These are phyloP conservation scores for Corymbia maculata DNA, from an alignment of 345 rosid species.

Conservation along the genomic window DNA sequence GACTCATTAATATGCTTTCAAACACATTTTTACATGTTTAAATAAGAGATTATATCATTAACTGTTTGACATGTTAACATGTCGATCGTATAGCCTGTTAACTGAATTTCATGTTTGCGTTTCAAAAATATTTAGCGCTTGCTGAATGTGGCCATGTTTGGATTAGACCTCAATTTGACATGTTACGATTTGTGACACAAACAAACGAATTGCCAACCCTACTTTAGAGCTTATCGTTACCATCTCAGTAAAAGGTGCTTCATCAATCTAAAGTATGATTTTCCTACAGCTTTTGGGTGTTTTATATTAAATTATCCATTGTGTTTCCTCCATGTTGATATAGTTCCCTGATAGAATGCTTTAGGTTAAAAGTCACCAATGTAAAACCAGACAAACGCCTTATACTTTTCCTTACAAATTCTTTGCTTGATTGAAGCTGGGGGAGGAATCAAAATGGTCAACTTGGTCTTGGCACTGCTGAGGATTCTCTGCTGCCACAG, in stretches of 20 bases:
- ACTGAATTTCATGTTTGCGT: not conserved
- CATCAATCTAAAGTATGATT: not conserved
- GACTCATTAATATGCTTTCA: not conserved
- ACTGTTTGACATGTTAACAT: not conserved
- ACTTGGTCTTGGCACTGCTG: conserved; percentile 88
- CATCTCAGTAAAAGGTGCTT: not conserved
- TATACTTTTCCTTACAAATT: not conserved
- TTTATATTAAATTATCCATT: not conserved
- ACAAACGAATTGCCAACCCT: not conserved
- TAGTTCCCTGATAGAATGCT: not conserved
- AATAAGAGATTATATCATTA: not conserved
- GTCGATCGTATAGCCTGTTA: not conserved
- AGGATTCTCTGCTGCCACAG: conserved; percentile 86
- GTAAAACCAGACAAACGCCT: not conserved
- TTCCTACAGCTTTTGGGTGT: not conserved
- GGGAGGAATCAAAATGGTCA: conserved; percentile 99
- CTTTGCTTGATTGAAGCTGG: conserved; percentile 50
- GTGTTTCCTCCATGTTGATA: not conserved
- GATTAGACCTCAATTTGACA: not conserved
- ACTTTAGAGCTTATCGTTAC: not conserved
- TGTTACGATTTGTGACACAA: not conserved
- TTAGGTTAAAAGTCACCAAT: not conserved
- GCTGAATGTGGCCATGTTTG: not conserved
- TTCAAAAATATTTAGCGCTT: not conserved
- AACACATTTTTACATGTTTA: not conserved